phyloP scores from a whole-genome alignment of 2,329 filamentous ascomycete genomes.

The Hypoxylon sp. region DNA sequence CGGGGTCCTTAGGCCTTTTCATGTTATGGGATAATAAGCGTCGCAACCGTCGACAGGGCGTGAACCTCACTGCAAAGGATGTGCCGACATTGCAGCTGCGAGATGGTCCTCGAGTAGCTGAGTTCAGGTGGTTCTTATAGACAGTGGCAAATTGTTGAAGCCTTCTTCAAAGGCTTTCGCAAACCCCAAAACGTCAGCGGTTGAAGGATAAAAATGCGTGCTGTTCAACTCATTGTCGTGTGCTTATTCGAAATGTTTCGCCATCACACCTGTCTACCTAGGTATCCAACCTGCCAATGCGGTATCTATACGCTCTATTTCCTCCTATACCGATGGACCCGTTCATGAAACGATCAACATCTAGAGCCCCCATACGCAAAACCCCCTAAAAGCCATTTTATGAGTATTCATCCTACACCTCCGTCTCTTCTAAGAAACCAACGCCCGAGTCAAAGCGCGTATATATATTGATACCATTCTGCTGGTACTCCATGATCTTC shows the following conservation, averaged over 20 bases:
- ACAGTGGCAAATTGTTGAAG: background rate
- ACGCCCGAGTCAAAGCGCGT: constrained; percentile 50
- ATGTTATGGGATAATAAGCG: constrained; percentile 77
- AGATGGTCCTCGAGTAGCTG: constrained; percentile 66
- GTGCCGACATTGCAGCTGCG: constrained; percentile 69
- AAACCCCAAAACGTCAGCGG: constrained; percentile 9
- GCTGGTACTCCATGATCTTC: constrained; percentile 36
- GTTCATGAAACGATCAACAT: background rate
- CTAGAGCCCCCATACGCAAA: background rate
- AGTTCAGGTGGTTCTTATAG: constrained; percentile 72
- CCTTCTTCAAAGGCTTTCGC: background rate
- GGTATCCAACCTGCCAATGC: background rate
- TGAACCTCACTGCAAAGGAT: constrained; percentile 68
- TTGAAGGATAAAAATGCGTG: constrained; percentile 5
- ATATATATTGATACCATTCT: constrained; percentile 44
- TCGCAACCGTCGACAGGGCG: constrained; percentile 70
- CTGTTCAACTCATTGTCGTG: background rate
- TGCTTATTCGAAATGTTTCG: background rate
- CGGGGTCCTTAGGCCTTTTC: constrained; percentile 70
- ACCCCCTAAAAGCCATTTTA: background rate
- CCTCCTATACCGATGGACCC: background rate
- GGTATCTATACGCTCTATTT: constrained; percentile 15
- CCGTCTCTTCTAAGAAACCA: constrained; percentile 40
- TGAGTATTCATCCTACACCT: constrained; percentile 11
- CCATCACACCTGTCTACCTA: constrained; percentile 1